Evolutionary conservation across 2,329 filamentous ascomycete genomes (phyloP).

Genomic region (Boeremia exigua): DNA sequence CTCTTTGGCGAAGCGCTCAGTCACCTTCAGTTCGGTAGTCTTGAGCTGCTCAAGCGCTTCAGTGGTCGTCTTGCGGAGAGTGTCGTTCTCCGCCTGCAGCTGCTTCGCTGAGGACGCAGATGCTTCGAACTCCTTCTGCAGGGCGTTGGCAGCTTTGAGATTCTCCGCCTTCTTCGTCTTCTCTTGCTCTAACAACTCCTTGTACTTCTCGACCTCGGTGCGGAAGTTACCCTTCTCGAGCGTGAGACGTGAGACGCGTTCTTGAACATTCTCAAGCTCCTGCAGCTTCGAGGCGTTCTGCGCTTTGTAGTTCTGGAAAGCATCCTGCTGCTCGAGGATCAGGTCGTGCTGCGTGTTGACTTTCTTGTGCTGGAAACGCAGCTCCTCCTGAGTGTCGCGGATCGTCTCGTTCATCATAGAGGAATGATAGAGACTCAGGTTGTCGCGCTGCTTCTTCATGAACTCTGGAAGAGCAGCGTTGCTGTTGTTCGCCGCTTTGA

Average conservation of each 20-base stretch:
- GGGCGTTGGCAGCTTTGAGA: constrained; percentile 10
- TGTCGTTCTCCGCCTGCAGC: constrained; percentile 23
- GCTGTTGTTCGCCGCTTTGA: constrained; percentile 23
- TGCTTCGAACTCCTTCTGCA: constrained; percentile 25
- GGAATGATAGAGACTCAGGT: constrained; percentile 32
- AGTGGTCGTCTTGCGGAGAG: constrained; percentile 19
- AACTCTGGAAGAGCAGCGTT: constrained; percentile 31
- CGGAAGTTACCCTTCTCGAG: constrained; percentile 39
- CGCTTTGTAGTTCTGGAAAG: constrained; percentile 32
- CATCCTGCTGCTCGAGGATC: constrained; percentile 38
- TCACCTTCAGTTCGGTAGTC: constrained; percentile 19
- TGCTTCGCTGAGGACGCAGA: constrained; percentile 26
- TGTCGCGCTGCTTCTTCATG: constrained; percentile 38
- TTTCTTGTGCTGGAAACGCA: constrained; percentile 38
- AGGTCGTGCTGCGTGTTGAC: constrained; percentile 34
- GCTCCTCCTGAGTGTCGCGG: constrained; percentile 30
- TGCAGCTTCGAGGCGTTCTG: constrained; percentile 27
- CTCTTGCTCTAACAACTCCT: constrained; percentile 22
- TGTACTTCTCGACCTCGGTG: constrained; percentile 31
- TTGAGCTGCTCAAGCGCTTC: constrained; percentile 27
- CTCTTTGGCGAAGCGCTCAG: constrained; percentile 24
- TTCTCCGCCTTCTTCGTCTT: constrained; percentile 13
- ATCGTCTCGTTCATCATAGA: constrained; percentile 34
- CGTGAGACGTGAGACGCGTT: constrained; percentile 34
- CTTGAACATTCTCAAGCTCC: constrained; percentile 29